A percentile compares a stretch with the other conserved stretches of the same genome.
These are phyloP conservation scores for Thalassiosira oceanica DNA, from an alignment of 352 stramenopile genomes.

Conservation along the genomic window DNA sequence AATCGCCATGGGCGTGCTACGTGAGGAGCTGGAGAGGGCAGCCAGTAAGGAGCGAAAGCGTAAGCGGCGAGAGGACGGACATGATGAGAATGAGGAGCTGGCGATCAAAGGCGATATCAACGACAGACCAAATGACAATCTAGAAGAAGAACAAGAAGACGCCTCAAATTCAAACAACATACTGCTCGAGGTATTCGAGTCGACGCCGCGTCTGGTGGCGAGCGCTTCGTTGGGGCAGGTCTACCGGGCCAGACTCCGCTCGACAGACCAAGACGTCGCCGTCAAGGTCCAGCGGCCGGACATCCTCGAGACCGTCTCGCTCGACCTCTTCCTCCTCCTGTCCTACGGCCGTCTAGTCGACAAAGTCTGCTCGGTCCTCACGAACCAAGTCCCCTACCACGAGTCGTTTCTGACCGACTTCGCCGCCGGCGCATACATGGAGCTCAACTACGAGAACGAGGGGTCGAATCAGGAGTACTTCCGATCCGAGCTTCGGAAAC, in stretches of 20 bases:
- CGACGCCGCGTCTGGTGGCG: slow-evolving; percentile 83
- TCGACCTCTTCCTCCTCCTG: slow-evolving; percentile 81
- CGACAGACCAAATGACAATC: too few relatives aligned
- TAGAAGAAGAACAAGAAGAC: too few relatives aligned
- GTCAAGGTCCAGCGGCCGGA: slow-evolving; percentile 79
- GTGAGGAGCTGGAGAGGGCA: too few relatives aligned
- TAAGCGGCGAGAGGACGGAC: too few relatives aligned
- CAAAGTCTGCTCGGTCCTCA: slow-evolving; percentile 71
- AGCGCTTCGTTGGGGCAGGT: slow-evolving; percentile 83
- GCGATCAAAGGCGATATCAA: too few relatives aligned
- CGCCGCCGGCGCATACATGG: slow-evolving; percentile 83
- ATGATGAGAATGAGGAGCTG: too few relatives aligned
- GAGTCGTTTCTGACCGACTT: slow-evolving; percentile 86
- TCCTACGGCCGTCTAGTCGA: slow-evolving; percentile 70
- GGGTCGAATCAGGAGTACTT: slow-evolving; percentile 80
- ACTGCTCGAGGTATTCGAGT: too few relatives aligned
- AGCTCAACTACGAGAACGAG: slow-evolving; percentile 86
- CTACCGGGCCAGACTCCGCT: slow-evolving; percentile 80
- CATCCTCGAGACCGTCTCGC: slow-evolving; percentile 81
- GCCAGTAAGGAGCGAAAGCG: too few relatives aligned
- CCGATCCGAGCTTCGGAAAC: too few relatives aligned
- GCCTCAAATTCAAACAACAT: too few relatives aligned
- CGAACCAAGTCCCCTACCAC: slow-evolving; percentile 77
- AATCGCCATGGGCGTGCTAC: slow-evolving; percentile 79
- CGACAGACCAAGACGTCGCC: slow-evolving; percentile 76